These are phyloP conservation scores for Penicillium bialowiezense DNA, from an alignment of 495 filamentous ascomycete species.

Conservation along the genomic window DNA sequence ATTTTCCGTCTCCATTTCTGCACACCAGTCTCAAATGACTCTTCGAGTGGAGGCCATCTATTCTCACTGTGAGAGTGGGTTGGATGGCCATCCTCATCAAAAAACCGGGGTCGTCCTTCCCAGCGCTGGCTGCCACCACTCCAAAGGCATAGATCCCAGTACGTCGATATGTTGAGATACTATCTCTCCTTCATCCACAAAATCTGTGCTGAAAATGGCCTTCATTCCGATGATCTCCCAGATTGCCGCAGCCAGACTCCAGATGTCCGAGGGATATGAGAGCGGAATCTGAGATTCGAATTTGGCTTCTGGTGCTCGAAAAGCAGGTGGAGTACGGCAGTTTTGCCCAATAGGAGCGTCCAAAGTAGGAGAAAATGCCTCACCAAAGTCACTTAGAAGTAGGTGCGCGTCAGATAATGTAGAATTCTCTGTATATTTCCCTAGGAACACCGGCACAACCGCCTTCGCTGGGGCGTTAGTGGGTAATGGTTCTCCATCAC, in stretches of 20 bases:
- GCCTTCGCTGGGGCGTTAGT: slow-evolving; percentile 24
- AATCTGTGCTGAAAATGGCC: slow-evolving; percentile 30
- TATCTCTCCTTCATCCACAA: slow-evolving; percentile 22
- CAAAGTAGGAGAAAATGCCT: slow-evolving; percentile 24
- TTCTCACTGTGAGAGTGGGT: slow-evolving; percentile 8
- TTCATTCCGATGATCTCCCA: slow-evolving; percentile 40
- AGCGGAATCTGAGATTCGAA: slow-evolving; percentile 28
- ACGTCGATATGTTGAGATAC: slow-evolving; percentile 28
- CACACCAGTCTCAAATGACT: slow-evolving; percentile 27
- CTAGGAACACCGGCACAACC: slow-evolving; percentile 27
- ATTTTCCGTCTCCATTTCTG: slow-evolving; percentile 25
- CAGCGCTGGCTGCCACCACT: slow-evolving; percentile 31
- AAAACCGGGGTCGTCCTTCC: slow-evolving; percentile 23
- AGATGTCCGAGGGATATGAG: slow-evolving; percentile 33
- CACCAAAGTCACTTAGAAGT: slow-evolving; percentile 36
- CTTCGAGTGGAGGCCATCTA: slow-evolving; percentile 23
- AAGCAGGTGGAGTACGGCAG: slow-evolving; percentile 27
- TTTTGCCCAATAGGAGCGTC: slow-evolving; percentile 25
- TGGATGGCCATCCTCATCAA: slow-evolving; percentile 21
- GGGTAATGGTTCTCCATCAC: slow-evolving; percentile 14
- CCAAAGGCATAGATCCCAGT: slow-evolving; percentile 27
- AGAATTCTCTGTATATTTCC: slow-evolving; percentile 29
- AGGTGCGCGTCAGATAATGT: slow-evolving; percentile 21
- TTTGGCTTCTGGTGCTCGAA: slow-evolving; percentile 31
- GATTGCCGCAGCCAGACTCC: slow-evolving; percentile 32